Evolutionary conservation across 1,284 basidiomycete species (phyloP).

Genomic region (Xerocomus minutiporus): DNA sequence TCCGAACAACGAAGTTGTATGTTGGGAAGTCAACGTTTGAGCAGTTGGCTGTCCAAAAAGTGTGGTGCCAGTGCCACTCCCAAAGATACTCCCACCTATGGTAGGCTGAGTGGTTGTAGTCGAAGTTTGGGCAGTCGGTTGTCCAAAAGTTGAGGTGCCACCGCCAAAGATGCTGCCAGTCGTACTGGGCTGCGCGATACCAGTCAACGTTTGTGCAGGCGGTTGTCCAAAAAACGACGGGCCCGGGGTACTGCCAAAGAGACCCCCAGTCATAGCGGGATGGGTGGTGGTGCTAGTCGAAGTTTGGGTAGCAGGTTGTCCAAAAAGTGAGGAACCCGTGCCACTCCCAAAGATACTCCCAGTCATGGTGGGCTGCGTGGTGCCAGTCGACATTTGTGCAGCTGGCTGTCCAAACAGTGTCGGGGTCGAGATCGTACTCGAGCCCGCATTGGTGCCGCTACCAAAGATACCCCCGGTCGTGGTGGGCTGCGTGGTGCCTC

Average conservation of each 20-base stretch:
- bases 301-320: neutral
- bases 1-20: constrained; percentile 29
- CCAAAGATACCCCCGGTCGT: constrained; percentile 20
- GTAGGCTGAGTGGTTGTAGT: constrained; percentile 18
- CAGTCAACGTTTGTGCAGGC: constrained; percentile 8
- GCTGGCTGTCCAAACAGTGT: neutral
- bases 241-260: constrained; percentile 19
- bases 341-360: constrained; percentile 19
- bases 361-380: constrained; percentile 7
- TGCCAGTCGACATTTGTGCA: neutral
- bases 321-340: neutral
- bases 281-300: neutral
- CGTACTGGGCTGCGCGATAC: constrained; percentile 19
- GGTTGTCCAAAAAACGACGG: constrained; percentile 34
- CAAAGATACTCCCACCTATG: constrained; percentile 5
- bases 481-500: constrained; percentile 8
- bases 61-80: neutral
- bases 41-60: constrained; percentile 32
- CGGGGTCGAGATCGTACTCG: neutral
- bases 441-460: neutral
- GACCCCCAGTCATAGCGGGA: constrained; percentile 3
- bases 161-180: constrained; percentile 6
- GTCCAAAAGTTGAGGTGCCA: constrained; percentile 29
- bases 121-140: constrained; percentile 15
- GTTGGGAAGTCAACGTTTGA: constrained; percentile 19